Evolutionary conservation across 1,139 yeast species (phyloP).

Genomic region (Zygosaccharomyces pseudobailii): DNA sequence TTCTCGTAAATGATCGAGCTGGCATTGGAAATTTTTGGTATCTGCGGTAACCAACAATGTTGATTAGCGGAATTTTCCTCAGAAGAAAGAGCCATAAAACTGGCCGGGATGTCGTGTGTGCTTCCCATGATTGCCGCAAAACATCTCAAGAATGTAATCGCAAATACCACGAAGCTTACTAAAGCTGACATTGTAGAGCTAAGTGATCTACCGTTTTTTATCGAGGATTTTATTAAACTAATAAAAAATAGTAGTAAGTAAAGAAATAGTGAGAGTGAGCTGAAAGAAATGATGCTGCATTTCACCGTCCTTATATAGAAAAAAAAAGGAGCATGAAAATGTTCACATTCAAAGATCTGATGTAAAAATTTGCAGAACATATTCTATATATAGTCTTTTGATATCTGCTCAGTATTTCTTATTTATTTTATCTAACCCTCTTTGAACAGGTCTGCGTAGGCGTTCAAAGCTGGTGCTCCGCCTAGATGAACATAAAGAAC

Average conservation of each 20-base stretch:
- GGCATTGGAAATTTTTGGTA: conserved; percentile 1
- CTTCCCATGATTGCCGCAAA: not conserved
- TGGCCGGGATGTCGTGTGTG: not conserved
- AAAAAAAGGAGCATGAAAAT: not conserved
- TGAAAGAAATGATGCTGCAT: not conserved
- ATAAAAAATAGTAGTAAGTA: not conserved
- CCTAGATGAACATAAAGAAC: conserved; percentile 31
- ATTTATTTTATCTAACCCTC: conserved; percentile 4
- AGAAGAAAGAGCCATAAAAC: not conserved
- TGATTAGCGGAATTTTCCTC: not conserved
- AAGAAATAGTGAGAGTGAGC: not conserved
- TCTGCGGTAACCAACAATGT: conserved; percentile 3
- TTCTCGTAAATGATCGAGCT: conserved; percentile 1
- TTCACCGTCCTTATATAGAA: conserved; percentile 1
- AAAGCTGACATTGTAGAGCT: not conserved
- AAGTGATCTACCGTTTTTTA: not conserved
- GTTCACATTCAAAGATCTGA: no score
- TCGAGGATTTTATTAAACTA: not conserved
- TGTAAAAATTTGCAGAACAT: no score
- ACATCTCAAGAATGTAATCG: not conserved
- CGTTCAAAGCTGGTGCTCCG: conserved; percentile 33
- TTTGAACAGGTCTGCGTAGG: conserved; percentile 7
- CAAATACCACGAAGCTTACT: not conserved
- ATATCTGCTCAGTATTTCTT: not conserved
- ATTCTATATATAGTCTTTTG: no score